Base-by-base conservation (phyloP, 75 land plant species). In the Cunninghamia lanceolata region DNA sequence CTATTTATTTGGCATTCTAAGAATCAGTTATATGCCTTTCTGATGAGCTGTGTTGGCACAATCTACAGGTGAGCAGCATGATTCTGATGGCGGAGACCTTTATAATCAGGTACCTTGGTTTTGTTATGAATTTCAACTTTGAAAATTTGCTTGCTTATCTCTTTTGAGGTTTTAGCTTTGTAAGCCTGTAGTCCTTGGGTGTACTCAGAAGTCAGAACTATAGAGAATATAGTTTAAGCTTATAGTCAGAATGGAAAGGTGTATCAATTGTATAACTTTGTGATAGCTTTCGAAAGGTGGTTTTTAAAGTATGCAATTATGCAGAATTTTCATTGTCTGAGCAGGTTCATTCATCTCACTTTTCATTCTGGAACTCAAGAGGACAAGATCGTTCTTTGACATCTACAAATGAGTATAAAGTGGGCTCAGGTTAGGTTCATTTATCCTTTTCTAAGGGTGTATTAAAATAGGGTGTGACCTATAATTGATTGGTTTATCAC, bases 351-450 rank as follows among this genome's bases (percentile, higher is more conserved):
- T 80, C 32, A n/a, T 80, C 82, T 45, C 82, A 80, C 30, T 80
- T 80, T 80, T 80, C 82, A 38, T 80, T 80, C 82, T 80, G 82
- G 82, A 80, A 80, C n/a, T 80, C 25, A n/a, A 45, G 82, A 80
- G 47, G 82, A n/a, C 82, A 80, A 45, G 82, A 80, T 45, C 82
- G 43, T 80, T 42, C 82, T 25, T 80, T 80, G 82, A 80, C 47
- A 80, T 39, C 46, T 19, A 42, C 45, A 80, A 45, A 43, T 80
- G 82, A 43, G 13, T 28, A 80, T 43, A 80, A 80, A 80, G 32
- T 42, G 82, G 50, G 45, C 82, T 80, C 82, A 80, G 82, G 82
- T 80, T 25, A 80, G 82, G 16, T 80, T 47, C 25, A 0, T 80
- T 80, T 28, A 80, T 80, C 30, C n/a, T 80, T 45, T 80, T 45